Conservation (phyloP, 352 stramenopile genomes). For the Phytophthora melonis region DNA sequence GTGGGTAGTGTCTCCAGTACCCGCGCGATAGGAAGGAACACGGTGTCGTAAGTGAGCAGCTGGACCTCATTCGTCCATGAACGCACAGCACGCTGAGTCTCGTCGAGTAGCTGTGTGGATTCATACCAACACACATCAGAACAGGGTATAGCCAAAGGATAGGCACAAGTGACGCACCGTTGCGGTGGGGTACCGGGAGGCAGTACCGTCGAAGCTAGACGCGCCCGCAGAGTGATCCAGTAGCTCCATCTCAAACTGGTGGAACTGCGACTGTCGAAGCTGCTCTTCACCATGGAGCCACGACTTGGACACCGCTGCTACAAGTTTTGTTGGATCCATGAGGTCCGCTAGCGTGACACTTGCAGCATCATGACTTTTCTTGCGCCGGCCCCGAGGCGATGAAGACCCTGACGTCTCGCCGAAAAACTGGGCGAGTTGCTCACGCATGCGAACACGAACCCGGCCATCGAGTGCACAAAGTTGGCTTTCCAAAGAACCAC, state of each 20-base stretch:
- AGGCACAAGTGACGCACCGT: constrained; percentile 21
- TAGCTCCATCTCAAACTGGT: constrained; percentile 63
- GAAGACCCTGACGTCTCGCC: constrained; percentile 35
- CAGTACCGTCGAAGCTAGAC: constrained; percentile 12
- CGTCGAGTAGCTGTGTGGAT: constrained; percentile 51
- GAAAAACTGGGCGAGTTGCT: constrained; percentile 61
- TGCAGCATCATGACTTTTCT: constrained; percentile 39
- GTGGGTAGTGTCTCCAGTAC: constrained; percentile 57
- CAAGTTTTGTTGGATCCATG: constrained; percentile 54
- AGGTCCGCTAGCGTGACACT: constrained; percentile 40
- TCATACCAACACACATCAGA: constrained; percentile 6
- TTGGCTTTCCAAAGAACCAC: constrained; percentile 60
- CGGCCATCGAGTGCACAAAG: constrained; percentile 58
- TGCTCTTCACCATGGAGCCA: constrained; percentile 67
- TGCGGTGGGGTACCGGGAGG: constrained; percentile 32
- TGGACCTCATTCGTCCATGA: constrained; percentile 68
- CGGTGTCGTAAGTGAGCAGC: constrained; percentile 76
- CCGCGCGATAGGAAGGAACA: constrained; percentile 68
- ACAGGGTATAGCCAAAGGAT: not conserved
- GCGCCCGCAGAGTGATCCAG: constrained; percentile 27
- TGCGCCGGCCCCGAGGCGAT: constrained; percentile 37
- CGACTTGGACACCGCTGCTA: constrained; percentile 41
- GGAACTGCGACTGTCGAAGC: constrained; percentile 51
- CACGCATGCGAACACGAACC: constrained; percentile 59
- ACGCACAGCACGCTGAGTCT: constrained; percentile 51